Percentiles rank a stretch among this genome's conserved stretches.
These are phyloP conservation scores for Neurospora sp. DNA, from an alignment of 495 filamentous ascomycete genomes.

Conservation along the genomic window DNA sequence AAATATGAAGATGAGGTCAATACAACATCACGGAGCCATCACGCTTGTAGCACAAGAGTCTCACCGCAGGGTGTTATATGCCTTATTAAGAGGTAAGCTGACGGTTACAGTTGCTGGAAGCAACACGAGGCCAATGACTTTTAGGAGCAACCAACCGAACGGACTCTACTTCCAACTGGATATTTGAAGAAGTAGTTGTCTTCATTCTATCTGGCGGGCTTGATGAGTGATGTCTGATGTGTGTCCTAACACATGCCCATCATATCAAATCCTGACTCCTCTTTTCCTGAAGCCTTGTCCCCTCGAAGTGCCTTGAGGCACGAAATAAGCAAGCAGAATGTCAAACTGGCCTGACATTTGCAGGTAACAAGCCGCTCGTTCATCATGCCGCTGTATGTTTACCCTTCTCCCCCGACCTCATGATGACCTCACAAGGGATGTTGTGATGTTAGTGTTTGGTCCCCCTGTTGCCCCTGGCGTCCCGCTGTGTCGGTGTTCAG, in stretches of 20 bases:
- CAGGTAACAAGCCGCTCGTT: neutral
- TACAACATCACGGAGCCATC: neutral
- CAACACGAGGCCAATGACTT: neutral
- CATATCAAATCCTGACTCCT: neutral
- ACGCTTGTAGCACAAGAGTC: neutral
- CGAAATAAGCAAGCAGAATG: neutral
- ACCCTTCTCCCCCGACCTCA: neutral
- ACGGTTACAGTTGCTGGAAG: neutral
- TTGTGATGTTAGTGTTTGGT: neutral
- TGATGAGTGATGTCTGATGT: neutral
- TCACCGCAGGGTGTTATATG: neutral
- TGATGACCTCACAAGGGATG: neutral
- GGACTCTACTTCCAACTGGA: neutral
- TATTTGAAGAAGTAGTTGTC: neutral
- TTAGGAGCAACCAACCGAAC: neutral
- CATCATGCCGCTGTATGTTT: neutral
- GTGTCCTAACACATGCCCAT: neutral
- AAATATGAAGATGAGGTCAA: neutral
- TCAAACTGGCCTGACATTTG: neutral
- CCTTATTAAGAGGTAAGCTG: neutral
- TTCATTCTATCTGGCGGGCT: neutral
- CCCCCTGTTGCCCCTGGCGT: neutral
- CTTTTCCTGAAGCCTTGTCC: neutral
- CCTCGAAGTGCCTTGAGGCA: neutral
- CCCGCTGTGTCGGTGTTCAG: neutral